Evolutionary conservation across 176 grass and related monocot species (phyloP).

Genomic region (Carex cristatella): DNA sequence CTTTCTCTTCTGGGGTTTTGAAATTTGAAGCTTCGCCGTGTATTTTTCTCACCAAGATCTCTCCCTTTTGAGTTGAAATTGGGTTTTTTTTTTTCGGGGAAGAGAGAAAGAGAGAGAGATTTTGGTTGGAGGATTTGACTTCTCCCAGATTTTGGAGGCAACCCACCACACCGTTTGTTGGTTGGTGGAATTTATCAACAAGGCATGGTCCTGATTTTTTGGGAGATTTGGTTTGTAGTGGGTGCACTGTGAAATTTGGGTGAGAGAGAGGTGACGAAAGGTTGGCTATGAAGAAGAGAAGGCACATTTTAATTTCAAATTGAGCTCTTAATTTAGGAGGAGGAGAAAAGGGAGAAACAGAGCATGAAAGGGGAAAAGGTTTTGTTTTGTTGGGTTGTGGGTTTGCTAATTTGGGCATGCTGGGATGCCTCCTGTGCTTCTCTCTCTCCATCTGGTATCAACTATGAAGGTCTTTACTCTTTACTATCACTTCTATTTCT

Average conservation of each 20-base stretch:
- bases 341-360: neutral
- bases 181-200: conserved; percentile 14
- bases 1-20: neutral
- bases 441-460: conserved; percentile 45
- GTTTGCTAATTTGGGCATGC: conserved; percentile 22
- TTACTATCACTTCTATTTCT: neutral
- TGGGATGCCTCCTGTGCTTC: conserved; percentile 20
- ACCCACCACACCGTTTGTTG: neutral
- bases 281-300: conserved; percentile 17
- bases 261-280: conserved; percentile 15
- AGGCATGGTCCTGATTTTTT: conserved; percentile 8
- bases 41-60: neutral
- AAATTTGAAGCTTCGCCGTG: neutral
- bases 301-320: neutral
- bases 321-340: neutral
- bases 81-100: neutral
- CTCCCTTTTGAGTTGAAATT: neutral
- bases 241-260: conserved; percentile 19
- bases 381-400: conserved; percentile 29
- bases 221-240: conserved; percentile 15
- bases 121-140: neutral
- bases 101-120: neutral
- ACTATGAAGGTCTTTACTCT: conserved; percentile 38
- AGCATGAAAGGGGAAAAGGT: conserved; percentile 4
- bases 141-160: neutral